Percentiles rank a stretch among this genome's conserved stretches.
phyloP scores from a whole-genome alignment of 148 eudicot species.

The Silene conica region DNA sequence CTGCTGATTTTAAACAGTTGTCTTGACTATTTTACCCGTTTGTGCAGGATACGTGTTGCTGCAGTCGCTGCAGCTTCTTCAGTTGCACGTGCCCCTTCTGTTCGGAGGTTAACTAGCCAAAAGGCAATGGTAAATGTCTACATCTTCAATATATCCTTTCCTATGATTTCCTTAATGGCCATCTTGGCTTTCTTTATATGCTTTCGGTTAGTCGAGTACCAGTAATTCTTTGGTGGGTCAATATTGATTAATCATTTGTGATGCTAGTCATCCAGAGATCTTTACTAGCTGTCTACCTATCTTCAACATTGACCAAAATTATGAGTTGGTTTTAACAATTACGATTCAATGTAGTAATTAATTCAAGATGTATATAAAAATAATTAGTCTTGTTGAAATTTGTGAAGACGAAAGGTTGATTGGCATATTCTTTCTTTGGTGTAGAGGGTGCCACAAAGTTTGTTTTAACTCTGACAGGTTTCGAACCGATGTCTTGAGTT shows the following conservation, averaged over 20 bases:
- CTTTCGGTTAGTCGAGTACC: neutral
- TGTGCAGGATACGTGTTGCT: constrained; percentile 92
- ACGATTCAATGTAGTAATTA: too few species aligned
- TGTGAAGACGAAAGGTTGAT: too few species aligned
- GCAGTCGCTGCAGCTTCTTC: constrained; percentile 98
- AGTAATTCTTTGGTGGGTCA: neutral
- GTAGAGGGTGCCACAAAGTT: too few species aligned
- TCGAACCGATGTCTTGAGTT: too few species aligned
- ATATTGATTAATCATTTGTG: neutral
- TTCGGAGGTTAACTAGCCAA: constrained; percentile 56
- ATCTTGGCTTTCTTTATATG: constrained; percentile 1
- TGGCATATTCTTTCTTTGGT: too few species aligned
- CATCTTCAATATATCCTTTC: neutral
- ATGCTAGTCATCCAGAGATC: neutral
- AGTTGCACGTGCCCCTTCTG: constrained; percentile 79
- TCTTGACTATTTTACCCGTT: constrained; percentile 16
- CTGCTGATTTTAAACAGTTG: constrained; percentile 3
- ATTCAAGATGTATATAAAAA: too few species aligned
- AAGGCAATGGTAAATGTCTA: constrained; percentile 60
- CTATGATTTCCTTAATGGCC: neutral
- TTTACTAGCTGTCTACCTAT: too few species aligned
- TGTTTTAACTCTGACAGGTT: too few species aligned
- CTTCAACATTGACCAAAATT: too few species aligned
- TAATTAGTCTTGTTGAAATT: too few species aligned
- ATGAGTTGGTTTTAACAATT: too few species aligned